Percentiles rank a stretch among this genome's conserved stretches.
These are phyloP conservation scores for Cymodocea nodosa DNA, from an alignment of 116 monocot species.

Conservation along the genomic window DNA sequence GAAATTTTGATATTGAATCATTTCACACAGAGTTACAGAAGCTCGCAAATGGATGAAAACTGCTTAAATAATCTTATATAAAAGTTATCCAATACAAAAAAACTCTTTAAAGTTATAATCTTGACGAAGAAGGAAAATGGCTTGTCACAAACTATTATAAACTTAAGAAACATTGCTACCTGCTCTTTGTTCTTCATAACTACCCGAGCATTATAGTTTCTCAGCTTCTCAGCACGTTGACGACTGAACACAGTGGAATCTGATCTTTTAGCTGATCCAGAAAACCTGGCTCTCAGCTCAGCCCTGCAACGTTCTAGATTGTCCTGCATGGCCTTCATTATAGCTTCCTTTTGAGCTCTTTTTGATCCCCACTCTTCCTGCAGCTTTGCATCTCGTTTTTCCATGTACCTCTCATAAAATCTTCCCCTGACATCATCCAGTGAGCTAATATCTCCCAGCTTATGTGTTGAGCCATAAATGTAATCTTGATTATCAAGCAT, in stretches of 20 bases:
- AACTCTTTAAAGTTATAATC: neutral
- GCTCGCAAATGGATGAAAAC: too few relatives aligned
- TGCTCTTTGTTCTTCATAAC: constrained; percentile 38
- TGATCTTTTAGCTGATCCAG: constrained; percentile 28
- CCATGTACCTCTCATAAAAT: constrained; percentile 81
- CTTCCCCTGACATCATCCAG: constrained; percentile 63
- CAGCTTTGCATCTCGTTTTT: constrained; percentile 74
- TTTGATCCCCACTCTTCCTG: constrained; percentile 65
- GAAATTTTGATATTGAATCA: too few relatives aligned
- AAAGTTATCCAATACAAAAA: neutral
- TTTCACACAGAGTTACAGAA: too few relatives aligned
- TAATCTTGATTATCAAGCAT: constrained; percentile 39
- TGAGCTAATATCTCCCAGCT: constrained; percentile 18
- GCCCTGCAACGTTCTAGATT: constrained; percentile 63
- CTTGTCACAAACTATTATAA: neutral
- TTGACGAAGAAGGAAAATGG: neutral
- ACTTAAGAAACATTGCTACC: constrained; percentile 20
- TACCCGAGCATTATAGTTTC: constrained; percentile 30
- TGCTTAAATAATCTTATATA: neutral
- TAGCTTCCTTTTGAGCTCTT: constrained; percentile 71
- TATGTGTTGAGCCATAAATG: constrained; percentile 19
- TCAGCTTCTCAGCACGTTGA: constrained; percentile 43
- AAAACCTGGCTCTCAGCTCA: constrained; percentile 66
- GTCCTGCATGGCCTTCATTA: constrained; percentile 89
- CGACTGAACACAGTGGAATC: constrained; percentile 14